Evolutionary conservation across 2,329 filamentous ascomycete genomes (phyloP).

Genomic region (Pseudogymnoascus sp.): DNA sequence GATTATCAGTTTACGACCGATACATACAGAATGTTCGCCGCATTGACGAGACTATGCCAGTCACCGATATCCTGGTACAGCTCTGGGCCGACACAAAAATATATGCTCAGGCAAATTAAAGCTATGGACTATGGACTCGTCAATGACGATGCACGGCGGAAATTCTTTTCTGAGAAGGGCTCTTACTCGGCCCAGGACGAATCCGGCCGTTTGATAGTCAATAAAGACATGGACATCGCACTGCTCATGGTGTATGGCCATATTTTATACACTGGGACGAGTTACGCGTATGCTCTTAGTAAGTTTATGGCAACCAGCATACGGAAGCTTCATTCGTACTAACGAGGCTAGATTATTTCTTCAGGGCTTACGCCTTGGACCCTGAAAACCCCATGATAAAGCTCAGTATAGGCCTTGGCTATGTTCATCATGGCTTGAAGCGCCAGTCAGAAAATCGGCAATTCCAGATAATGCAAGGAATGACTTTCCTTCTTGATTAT

Average conservation of each 20-base stretch:
- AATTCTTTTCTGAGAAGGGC: constrained; percentile 34
- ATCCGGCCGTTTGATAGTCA: constrained; percentile 25
- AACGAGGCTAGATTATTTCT: constrained; percentile 63
- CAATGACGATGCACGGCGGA: constrained; percentile 39
- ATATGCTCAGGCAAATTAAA: constrained; percentile 84
- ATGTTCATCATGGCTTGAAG: constrained; percentile 84
- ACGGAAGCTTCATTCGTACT: neutral
- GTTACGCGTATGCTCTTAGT: constrained; percentile 76
- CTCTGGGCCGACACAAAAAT: constrained; percentile 78
- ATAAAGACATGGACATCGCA: constrained; percentile 56
- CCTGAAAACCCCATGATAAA: constrained; percentile 70
- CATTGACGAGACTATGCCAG: constrained; percentile 67
- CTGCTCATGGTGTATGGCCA: constrained; percentile 85
- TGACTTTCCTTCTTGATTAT: constrained; percentile 72
- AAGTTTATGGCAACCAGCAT: constrained; percentile 18
- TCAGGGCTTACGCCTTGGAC: constrained; percentile 66
- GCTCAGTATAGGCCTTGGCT: constrained; percentile 72
- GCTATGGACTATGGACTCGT: constrained; percentile 67
- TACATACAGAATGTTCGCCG: constrained; percentile 73
- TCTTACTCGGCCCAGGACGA: constrained; percentile 31
- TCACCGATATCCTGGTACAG: constrained; percentile 69
- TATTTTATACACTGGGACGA: constrained; percentile 75
- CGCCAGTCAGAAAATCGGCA: constrained; percentile 85
- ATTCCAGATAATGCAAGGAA: constrained; percentile 75
- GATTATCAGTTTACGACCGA: constrained; percentile 73